phyloP scores from a whole-genome alignment of 768 basidiomycete species.

The Naganishia onofrii region DNA sequence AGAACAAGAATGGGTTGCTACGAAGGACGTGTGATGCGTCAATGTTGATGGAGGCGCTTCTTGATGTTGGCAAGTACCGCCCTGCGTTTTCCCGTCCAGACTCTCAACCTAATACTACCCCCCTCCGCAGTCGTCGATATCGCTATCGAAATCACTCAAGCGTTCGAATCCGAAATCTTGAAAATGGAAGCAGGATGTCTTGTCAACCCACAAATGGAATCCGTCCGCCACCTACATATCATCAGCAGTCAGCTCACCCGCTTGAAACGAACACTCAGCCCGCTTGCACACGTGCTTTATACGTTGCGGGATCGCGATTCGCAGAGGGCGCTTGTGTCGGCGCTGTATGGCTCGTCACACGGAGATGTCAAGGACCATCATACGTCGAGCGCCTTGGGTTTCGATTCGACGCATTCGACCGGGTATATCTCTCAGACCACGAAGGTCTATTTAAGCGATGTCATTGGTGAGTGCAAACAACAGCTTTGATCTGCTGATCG shows the following conservation, averaged over 20 bases:
- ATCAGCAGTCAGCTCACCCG: slow-evolving; percentile 51
- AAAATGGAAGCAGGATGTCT: slow-evolving; percentile 51
- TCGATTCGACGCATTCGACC: slow-evolving; percentile 23
- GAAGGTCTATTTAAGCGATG: slow-evolving; percentile 48
- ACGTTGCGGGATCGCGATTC: slow-evolving; percentile 48
- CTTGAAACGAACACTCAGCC: slow-evolving; percentile 45
- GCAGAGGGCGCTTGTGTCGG: slow-evolving; percentile 41
- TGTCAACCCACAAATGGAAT: slow-evolving; percentile 47
- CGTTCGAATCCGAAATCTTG: slow-evolving; percentile 50
- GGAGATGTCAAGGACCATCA: slow-evolving; percentile 20
- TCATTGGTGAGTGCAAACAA: slow-evolving; percentile 38
- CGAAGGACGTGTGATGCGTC: slow-evolving; percentile 48
- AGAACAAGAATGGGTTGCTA: slow-evolving; percentile 45
- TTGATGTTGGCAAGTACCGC: slow-evolving; percentile 47
- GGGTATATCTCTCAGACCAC: slow-evolving; percentile 19
- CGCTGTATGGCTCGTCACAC: slow-evolving; percentile 22
- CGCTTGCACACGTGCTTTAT: slow-evolving; percentile 45
- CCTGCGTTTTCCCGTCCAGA: background rate
- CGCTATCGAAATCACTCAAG: slow-evolving; percentile 44
- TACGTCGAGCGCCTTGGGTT: slow-evolving; percentile 13
- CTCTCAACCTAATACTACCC: background rate
- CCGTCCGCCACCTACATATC: slow-evolving; percentile 50
- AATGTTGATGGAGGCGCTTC: slow-evolving; percentile 49
- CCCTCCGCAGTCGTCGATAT: slow-evolving; percentile 44
- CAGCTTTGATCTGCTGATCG: too few species aligned